phyloP scores from a whole-genome alignment of 345 rosid genomes.

The Trapa bicornis region DNA sequence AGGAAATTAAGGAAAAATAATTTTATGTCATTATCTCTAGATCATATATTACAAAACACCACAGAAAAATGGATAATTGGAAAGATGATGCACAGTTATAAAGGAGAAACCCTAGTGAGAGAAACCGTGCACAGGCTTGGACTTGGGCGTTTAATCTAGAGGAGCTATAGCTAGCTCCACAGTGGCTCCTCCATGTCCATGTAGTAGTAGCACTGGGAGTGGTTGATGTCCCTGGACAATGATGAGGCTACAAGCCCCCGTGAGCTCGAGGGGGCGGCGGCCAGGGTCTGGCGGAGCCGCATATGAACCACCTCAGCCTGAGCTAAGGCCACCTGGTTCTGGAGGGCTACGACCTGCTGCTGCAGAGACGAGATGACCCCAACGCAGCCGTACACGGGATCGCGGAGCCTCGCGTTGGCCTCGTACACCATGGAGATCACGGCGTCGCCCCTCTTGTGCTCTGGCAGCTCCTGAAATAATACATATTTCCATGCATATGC shows the following conservation, averaged over 20 bases:
- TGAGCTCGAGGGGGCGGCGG: background rate
- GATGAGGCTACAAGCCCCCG: background rate
- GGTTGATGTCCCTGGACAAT: background rate
- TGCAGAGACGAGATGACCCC: conserved; percentile 55
- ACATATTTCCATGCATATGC: too few species aligned
- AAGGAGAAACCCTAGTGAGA: too few species aligned
- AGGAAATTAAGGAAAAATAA: too few species aligned
- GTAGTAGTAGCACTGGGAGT: background rate
- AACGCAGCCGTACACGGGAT: conserved; percentile 25
- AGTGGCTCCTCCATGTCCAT: background rate
- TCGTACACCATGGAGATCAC: background rate
- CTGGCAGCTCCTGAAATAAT: background rate
- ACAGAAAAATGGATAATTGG: too few species aligned
- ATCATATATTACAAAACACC: too few species aligned
- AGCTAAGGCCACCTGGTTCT: conserved; percentile 59
- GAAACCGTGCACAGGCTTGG: too few species aligned
- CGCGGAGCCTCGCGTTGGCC: background rate
- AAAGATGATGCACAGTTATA: too few species aligned
- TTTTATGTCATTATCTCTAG: too few species aligned
- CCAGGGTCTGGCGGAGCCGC: conserved; percentile 19
- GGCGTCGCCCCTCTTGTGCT: background rate
- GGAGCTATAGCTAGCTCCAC: background rate
- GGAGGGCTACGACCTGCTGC: conserved; percentile 24
- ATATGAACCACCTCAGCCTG: conserved; percentile 70
- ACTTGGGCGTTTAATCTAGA: too few species aligned